Percentiles rank a stretch among this genome's conserved stretches.
Evolutionary conservation across 2,329 filamentous ascomycete species (phyloP).

Genomic region (Stagonosporopsis rhizophila): DNA sequence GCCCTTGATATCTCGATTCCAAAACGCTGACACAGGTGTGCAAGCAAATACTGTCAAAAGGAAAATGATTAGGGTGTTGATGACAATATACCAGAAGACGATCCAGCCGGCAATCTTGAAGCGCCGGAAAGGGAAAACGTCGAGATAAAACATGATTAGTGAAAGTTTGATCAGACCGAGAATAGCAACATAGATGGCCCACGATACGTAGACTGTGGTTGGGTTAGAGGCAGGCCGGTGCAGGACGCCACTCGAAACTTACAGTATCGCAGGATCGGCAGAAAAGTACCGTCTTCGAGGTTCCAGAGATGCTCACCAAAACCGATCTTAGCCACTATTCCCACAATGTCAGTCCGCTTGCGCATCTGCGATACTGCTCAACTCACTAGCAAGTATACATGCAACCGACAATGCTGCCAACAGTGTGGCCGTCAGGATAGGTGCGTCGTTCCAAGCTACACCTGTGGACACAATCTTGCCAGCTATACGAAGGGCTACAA

Average conservation of each 20-base stretch:
- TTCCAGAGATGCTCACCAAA: slow-evolving; percentile 35
- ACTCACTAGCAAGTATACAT: slow-evolving; percentile 22
- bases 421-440: slow-evolving; percentile 13
- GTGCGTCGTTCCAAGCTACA: slow-evolving; percentile 17
- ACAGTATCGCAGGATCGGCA: slow-evolving; percentile 26
- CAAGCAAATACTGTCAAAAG: slow-evolving; percentile 34
- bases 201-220: slow-evolving; percentile 26
- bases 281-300: slow-evolving; percentile 20
- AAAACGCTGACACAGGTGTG: slow-evolving; percentile 31
- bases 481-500: slow-evolving; percentile 13
- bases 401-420: slow-evolving; percentile 12
- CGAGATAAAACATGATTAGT: slow-evolving; percentile 35
- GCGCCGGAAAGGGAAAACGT: slow-evolving; percentile 31
- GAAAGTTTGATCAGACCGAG: slow-evolving; percentile 36
- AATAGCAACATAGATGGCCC: slow-evolving; percentile 27
- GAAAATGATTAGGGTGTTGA: slow-evolving; percentile 25
- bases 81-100: slow-evolving; percentile 25
- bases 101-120: slow-evolving; percentile 25
- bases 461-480: slow-evolving; percentile 20
- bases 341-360: background rate
- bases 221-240: background rate
- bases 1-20: slow-evolving; percentile 34
- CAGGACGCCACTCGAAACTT: background rate
- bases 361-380: no score
- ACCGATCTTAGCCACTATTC: slow-evolving; percentile 14